Base-by-base conservation (phyloP, 306 rosid species). In the Elaeagnus macrophylla region DNA sequence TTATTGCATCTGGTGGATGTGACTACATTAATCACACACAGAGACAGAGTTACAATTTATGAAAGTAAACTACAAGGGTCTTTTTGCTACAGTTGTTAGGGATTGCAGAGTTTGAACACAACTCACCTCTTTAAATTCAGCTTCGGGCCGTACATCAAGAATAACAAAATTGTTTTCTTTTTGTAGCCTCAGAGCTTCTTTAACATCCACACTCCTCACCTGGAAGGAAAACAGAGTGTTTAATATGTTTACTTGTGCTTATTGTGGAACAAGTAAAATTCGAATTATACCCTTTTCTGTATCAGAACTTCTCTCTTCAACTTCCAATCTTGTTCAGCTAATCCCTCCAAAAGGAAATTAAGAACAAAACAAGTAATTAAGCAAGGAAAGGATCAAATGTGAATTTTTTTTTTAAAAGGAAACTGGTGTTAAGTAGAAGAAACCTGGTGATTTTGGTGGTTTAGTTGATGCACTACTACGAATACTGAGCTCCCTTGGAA, bases 261-360 rank as follows among this genome's bases (percentile, higher is more conserved):
- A 25, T 48, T 59, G 37, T 54, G 14, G 48, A 59, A 35, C 15
- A 9, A 42, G 10, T 41, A 41, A 13, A 12, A 17, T 45, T n/a
- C 12, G 14, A 32, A 6, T 19, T 12, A 6, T 67, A 82, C 97
- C 91, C 79, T 87, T 60, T 91, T 91, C 71, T 84, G 75, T 59
- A 72, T 71, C 71, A 87, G 79, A 56, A 18, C 0, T 56, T 73
- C 96, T 67, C 99, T 68, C 79, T 91, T 91, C 66, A 71, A 50
- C 77, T 87, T 91, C 99, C 99, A 91, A 0, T 91, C 99, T 77
- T 91, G 95, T 77, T 91, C 99, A 69, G 96, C 99, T 91, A 74
- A 70, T 12, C 71, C 59, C 81, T 54, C 87, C 70, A 72, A 72
- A 44, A 56, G 50, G 68, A 37, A n/a, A 57, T 25, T 25, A 25